Evolutionary conservation across 495 filamentous ascomycete genomes (phyloP).

Genomic region (Penicillium crystallinum): DNA sequence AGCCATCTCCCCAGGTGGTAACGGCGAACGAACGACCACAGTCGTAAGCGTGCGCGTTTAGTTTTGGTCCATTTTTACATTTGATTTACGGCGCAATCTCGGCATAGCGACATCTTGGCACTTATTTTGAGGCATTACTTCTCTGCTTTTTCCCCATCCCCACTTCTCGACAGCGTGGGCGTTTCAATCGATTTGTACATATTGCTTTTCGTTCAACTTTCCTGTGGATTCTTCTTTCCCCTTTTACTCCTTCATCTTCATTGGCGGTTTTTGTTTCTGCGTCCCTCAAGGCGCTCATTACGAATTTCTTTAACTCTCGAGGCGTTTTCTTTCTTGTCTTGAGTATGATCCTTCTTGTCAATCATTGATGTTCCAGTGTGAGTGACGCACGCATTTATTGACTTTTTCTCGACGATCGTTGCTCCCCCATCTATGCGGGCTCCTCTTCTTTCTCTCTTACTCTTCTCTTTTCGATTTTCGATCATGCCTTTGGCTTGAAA

Average conservation of each 20-base stretch:
- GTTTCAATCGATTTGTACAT: conserved; percentile 23
- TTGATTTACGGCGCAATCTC: conserved; percentile 27
- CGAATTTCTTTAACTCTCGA: conserved; percentile 39
- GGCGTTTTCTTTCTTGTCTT: conserved; percentile 17
- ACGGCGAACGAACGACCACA: conserved; percentile 20
- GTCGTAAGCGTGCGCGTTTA: conserved; percentile 10
- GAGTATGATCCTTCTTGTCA: conserved; percentile 36
- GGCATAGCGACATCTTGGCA: conserved; percentile 31
- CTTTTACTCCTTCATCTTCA: conserved; percentile 3
- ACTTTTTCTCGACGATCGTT: conserved; percentile 28
- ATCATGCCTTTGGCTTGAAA: conserved; percentile 12
- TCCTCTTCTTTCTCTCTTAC: conserved; percentile 8
- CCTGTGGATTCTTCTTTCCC: conserved; percentile 21
- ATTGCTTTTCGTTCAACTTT: conserved; percentile 16
- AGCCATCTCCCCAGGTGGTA: conserved; percentile 15
- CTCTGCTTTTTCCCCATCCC: conserved; percentile 20
- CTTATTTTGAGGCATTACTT: conserved; percentile 9
- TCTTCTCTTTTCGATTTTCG: conserved; percentile 6
- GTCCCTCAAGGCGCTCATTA: conserved; percentile 28
- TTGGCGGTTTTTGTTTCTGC: conserved; percentile 13
- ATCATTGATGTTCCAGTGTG: conserved; percentile 37
- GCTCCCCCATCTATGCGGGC: conserved; percentile 11
- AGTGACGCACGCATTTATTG: conserved; percentile 26
- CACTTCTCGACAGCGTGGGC: conserved; percentile 12
- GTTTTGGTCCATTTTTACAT: conserved; percentile 21